Evolutionary conservation across 495 filamentous ascomycete species (phyloP), one percentile per base, ranked within the genome.

Genomic region (Glonium stellatum): DNA sequence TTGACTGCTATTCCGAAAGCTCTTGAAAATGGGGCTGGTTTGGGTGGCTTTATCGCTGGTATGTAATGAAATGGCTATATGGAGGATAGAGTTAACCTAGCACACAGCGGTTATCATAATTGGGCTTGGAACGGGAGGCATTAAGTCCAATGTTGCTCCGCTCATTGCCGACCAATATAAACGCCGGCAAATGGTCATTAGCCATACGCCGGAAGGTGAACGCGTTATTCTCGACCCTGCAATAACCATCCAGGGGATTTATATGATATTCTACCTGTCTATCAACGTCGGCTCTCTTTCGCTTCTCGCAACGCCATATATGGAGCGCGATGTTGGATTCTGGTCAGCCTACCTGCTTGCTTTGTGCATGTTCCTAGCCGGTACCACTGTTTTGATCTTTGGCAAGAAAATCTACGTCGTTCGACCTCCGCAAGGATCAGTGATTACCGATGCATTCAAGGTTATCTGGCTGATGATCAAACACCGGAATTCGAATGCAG

Each of bases 201-300:
- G 72, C n/a, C 48, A 62, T 31, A 70, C 73, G 25, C 78, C 81
- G 72, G 82, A 77, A 54, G 89, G 89, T 55, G 86, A 90, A 74
- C 79, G 82, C 35, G 85, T 88, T 23, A 82, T 93, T 54, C 81
- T 91, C 42, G 87, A 91, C 66, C 88, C 89, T 1, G 76, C 82
- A 47, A 79, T 88, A 49, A 90, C 87, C 11, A 80, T 87, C 59
- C 85, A 89, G 73, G 79, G 84, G 47, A 85, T 92, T 57, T 86
- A 86, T 76, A 84, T 85, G 79, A 67, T 74, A 46, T 75, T 73
- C 71, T 90, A 90, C 69, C 72, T 80, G 47, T 84, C 84, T 63
- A 88, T 92, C 77, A 92, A 96, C 75, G 63, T 95, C 57, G 89
- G 88, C 13, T 81, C 78, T 54, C 82, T 83, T 64, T 85, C 79